phyloP scores from a whole-genome alignment of 2,329 filamentous ascomycete genomes.

The Dothidotthia symphoricarpi region DNA sequence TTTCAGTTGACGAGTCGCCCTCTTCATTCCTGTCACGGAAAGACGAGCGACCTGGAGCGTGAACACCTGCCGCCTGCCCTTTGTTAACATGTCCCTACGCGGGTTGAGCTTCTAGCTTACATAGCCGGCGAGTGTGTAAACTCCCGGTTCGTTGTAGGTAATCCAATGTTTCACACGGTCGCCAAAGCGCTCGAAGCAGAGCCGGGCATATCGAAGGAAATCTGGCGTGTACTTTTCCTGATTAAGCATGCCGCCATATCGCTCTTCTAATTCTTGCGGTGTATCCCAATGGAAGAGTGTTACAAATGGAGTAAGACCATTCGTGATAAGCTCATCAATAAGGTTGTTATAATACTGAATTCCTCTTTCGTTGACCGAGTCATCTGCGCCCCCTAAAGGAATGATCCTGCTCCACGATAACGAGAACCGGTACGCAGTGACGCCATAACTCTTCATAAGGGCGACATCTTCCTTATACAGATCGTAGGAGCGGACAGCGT shows the following conservation, averaged over 20 bases:
- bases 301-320: constrained; percentile 18
- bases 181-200: constrained; percentile 41
- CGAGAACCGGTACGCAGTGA: constrained; percentile 21
- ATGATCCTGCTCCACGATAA: constrained; percentile 20
- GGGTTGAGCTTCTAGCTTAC: too few relatives aligned
- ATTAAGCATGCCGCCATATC: constrained; percentile 21
- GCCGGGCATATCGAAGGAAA: constrained; percentile 41
- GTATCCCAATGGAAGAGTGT: constrained; percentile 25
- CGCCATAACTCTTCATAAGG: constrained; percentile 19
- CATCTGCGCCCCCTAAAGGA: constrained; percentile 15
- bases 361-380: constrained; percentile 18
- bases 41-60: constrained; percentile 22
- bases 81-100: too few relatives aligned
- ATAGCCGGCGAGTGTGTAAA: constrained; percentile 27
- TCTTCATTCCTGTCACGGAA: constrained; percentile 9
- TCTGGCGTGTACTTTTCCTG: constrained; percentile 22
- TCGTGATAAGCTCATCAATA: constrained; percentile 15
- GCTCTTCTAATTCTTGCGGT: constrained; percentile 17
- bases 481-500: constrained; percentile 37
- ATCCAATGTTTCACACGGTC: constrained; percentile 45
- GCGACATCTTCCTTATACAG: constrained; percentile 48
- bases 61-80: constrained; percentile 28
- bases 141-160: constrained; percentile 45
- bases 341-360: constrained; percentile 17
- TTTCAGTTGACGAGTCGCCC: constrained; percentile 18